These are phyloP conservation scores for Termitomyces sp. DNA, from an alignment of 768 basidiomycete species.

Conservation along the genomic window DNA sequence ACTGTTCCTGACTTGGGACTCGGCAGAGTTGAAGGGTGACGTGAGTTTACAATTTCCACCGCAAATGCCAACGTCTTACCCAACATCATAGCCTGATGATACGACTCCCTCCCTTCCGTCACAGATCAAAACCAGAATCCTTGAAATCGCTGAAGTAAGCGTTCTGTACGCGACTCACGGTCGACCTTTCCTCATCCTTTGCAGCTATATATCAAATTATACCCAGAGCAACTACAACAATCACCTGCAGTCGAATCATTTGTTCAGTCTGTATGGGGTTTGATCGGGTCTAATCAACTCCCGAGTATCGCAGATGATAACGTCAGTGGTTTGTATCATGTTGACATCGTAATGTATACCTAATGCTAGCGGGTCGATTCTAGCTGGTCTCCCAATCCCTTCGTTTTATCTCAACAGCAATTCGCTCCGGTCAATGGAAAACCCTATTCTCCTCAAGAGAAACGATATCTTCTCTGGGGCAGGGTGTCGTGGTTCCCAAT, in stretches of 20 bases:
- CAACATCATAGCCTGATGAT: conserved; percentile 62
- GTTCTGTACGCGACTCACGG: background rate
- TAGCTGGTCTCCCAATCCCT: conserved; percentile 89
- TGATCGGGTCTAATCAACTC: conserved; percentile 68
- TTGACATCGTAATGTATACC: background rate
- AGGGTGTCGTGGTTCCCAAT: conserved; percentile 93
- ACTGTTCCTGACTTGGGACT: conserved; percentile 77
- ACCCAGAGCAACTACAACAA: conserved; percentile 68
- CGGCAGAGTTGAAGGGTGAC: conserved; percentile 58
- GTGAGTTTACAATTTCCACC: conserved; percentile 34
- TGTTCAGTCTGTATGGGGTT: conserved; percentile 86
- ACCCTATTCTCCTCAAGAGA: conserved; percentile 75
- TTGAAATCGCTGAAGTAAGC: conserved; percentile 83
- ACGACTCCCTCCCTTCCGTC: conserved; percentile 81
- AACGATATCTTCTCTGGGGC: conserved; percentile 76
- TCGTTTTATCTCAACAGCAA: conserved; percentile 86
- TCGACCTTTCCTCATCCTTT: background rate
- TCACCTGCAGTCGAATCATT: conserved; percentile 63
- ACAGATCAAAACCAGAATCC: conserved; percentile 80
- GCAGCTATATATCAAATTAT: conserved; percentile 77
- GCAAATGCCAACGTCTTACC: conserved; percentile 5
- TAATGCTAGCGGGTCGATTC: background rate
- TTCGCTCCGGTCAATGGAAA: conserved; percentile 82
- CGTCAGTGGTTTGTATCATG: conserved; percentile 31
- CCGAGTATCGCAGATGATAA: conserved; percentile 70